Conservation (phyloP, 176 grass and related monocot genomes). For the Chrysopogon serrulatus region DNA sequence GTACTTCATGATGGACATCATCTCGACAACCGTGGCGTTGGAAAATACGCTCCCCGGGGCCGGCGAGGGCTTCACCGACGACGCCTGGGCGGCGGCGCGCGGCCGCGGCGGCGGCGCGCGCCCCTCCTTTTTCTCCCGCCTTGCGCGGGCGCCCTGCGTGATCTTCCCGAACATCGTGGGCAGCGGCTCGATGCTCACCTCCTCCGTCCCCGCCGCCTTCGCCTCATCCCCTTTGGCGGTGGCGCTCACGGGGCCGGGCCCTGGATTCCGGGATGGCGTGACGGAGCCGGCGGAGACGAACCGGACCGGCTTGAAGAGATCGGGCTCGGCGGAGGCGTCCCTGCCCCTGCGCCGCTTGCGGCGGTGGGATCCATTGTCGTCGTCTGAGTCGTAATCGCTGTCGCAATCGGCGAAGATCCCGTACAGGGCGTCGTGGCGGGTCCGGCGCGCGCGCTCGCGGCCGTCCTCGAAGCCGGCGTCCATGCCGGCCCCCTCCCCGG, state of each 20-base stretch:
- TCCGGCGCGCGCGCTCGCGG: constrained; percentile 36
- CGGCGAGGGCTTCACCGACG: not conserved
- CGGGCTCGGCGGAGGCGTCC: not conserved
- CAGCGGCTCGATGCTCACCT: not conserved
- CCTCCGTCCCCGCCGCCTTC: not conserved
- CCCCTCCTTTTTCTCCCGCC: constrained; percentile 58
- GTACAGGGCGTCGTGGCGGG: constrained; percentile 48
- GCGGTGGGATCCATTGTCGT: not conserved
- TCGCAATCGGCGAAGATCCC: constrained; percentile 39
- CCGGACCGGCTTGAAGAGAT: constrained; percentile 44
- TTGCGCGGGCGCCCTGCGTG: constrained; percentile 46
- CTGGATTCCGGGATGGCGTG: not conserved
- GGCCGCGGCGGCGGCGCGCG: constrained; percentile 9
- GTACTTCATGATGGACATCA: constrained; percentile 56
- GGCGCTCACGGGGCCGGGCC: not conserved
- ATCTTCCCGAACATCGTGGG: constrained; percentile 12
- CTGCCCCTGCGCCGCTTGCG: constrained; percentile 29
- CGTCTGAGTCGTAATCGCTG: constrained; percentile 28
- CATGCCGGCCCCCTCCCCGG: not conserved
- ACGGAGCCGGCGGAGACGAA: constrained; percentile 43
- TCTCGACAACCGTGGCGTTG: constrained; percentile 46
- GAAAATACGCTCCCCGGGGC: constrained; percentile 23
- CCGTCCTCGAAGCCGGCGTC: constrained; percentile 28
- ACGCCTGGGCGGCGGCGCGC: constrained; percentile 15
- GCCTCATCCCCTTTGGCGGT: not conserved